Evolutionary conservation across 78 protist species (phyloP), one percentile per base, ranked within the genome.

Genomic region (Anaeramoeba flamelloides): DNA sequence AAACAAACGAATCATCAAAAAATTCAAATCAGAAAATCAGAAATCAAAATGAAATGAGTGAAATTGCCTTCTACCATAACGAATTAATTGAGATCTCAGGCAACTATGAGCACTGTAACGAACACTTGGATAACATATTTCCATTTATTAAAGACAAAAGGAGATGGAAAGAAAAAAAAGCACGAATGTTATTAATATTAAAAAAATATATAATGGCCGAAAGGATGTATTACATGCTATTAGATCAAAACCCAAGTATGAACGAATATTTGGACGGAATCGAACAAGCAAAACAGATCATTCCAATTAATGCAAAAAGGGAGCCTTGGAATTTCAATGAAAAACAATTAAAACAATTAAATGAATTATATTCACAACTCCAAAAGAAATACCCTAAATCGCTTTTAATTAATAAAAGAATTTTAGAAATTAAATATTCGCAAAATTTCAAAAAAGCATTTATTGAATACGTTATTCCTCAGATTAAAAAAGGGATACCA

Each of bases 161-260:
- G 31, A 4, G 26, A 40, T 74, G 3, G 31, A 74, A 36, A 36
- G 79, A 81, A 22, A 38, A 38, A 80, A 39, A 76, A 4, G 78
- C 65, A 17, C 74, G 34, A 75, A 74, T 81, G 8, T 75, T 74
- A 39, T 78, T 53, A 77, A 2, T 17, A 30, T 39, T 53, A 32
- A 17, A n/a, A 3, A 64, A 75, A 39, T 1, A 1, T 26, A 69
- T 0, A 1, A 12, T 36, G 12, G 40, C 77, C 1, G 34, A 1
- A 3, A 30, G 12, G 1, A 1, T 0, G 8, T 79, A 39, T 80
- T n/a, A 79, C 77, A 77, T 0, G 40, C 80, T 86, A 53, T 31
- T 90, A 3, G 83, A 86, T 38, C 38, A 41, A 41, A 90, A 90
- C 81, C 41, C 86, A 2, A 88, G 88, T 33, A 76, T 88, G 74